A percentile compares a stretch with the other conserved stretches of the same genome.
phyloP scores from a whole-genome alignment of 495 filamentous ascomycete genomes.

The Astrothelium macrocarpum region DNA sequence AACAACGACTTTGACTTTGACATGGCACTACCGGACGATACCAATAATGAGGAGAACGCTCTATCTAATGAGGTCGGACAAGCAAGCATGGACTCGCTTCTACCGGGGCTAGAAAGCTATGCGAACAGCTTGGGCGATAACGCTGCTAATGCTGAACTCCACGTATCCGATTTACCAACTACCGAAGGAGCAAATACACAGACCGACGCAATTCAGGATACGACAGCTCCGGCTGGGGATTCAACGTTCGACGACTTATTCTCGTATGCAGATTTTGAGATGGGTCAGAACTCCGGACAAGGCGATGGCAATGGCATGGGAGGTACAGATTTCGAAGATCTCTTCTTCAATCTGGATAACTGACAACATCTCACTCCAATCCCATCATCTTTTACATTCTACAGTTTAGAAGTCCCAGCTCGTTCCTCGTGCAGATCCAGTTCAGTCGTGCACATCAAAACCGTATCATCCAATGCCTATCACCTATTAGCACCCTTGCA shows the following conservation, averaged over 20 bases:
- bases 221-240: background rate
- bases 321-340: background rate
- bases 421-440: constrained; percentile 34
- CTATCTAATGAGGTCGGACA: background rate
- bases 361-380: background rate
- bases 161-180: background rate
- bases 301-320: background rate
- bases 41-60: background rate
- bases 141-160: background rate
- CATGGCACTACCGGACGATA: background rate
- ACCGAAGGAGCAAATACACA: background rate
- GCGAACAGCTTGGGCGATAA: constrained; percentile 7
- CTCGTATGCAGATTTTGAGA: constrained; percentile 2
- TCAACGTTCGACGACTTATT: constrained; percentile 11
- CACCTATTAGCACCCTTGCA: constrained; percentile 31
- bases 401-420: constrained; percentile 17
- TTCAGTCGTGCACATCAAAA: constrained; percentile 53
- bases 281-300: background rate
- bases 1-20: constrained; percentile 5
- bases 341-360: background rate
- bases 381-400: background rate
- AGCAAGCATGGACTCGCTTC: constrained; percentile 6
- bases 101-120: constrained; percentile 12
- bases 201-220: background rate
- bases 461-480: constrained; percentile 51